A percentile compares a stretch with the other conserved stretches of the same genome.
Evolutionary conservation across 2,329 filamentous ascomycete species (phyloP).

Genomic region (Xylariaceae sp.): DNA sequence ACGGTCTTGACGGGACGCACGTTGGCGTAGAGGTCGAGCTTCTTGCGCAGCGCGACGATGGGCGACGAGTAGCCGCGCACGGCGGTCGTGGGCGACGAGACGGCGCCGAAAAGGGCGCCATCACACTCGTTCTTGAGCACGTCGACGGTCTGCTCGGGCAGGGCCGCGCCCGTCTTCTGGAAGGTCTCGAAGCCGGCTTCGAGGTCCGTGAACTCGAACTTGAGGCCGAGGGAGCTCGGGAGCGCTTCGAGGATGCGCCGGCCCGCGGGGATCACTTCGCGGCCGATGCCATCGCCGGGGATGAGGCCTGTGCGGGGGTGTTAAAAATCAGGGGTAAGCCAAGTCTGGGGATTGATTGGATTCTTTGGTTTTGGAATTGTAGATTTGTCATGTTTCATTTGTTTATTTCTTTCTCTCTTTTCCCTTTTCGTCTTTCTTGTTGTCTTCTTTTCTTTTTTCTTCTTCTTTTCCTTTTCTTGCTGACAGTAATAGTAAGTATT

Average conservation of each 20-base stretch:
- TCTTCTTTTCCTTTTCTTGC: background rate
- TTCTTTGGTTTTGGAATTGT: background rate
- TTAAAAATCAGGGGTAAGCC: background rate
- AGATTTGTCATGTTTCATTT: background rate
- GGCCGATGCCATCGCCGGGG: conserved; percentile 95
- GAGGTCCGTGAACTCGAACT: conserved; percentile 91
- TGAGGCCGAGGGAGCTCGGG: conserved; percentile 81
- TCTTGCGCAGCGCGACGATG: conserved; percentile 94
- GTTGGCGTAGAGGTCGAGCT: conserved; percentile 92
- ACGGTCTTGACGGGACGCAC: conserved; percentile 91
- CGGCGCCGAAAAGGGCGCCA: conserved; percentile 92
- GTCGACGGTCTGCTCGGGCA: conserved; percentile 87
- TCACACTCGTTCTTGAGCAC: conserved; percentile 88
- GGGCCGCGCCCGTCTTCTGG: conserved; percentile 77
- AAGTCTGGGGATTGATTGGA: background rate
- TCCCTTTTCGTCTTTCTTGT: background rate
- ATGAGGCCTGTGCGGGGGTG: conserved; percentile 65
- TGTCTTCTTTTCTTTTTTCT: background rate
- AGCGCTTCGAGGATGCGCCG: conserved; percentile 89
- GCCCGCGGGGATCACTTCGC: conserved; percentile 94
- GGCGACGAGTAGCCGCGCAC: conserved; percentile 95
- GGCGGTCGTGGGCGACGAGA: conserved; percentile 82
- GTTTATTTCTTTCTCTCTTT: background rate
- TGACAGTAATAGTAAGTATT: background rate
- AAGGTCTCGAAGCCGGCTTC: conserved; percentile 92